Percentiles rank a stretch among this genome's conserved stretches.
Evolutionary conservation across 2,329 filamentous ascomycete genomes (phyloP).

Genomic region (Fusarium subtropicale): DNA sequence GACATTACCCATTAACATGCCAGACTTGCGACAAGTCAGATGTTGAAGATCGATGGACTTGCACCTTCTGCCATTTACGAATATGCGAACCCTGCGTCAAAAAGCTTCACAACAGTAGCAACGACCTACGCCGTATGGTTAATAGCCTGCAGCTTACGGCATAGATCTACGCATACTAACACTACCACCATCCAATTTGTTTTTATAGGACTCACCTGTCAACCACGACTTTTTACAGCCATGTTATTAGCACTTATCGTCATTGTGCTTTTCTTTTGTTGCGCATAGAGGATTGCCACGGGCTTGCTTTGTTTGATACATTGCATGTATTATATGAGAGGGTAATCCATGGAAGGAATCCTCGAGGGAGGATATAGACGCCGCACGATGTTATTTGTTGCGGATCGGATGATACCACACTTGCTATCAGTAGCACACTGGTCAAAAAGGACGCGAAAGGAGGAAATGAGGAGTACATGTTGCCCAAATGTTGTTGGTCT

Average conservation of each 20-base stretch:
- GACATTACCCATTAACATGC: constrained; percentile 63
- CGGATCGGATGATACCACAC: constrained; percentile 39
- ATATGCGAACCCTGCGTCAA: constrained; percentile 63
- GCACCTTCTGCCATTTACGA: constrained; percentile 63
- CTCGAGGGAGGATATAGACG: constrained; percentile 30
- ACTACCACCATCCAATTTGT: not conserved
- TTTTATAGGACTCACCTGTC: not conserved
- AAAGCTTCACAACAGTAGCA: constrained; percentile 55
- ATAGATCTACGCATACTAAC: constrained; percentile 1
- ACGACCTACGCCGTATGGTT: constrained; percentile 59
- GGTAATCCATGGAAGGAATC: constrained; percentile 1
- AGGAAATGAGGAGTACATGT: constrained; percentile 4
- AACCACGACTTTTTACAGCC: constrained; percentile 4
- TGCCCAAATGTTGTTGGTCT: constrained; percentile 14
- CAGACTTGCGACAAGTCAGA: constrained; percentile 64
- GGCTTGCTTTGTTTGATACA: constrained; percentile 23
- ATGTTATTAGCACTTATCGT: not conserved
- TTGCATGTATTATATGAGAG: constrained; percentile 42
- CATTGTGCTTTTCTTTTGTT: constrained; percentile 35
- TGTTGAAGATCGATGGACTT: constrained; percentile 59
- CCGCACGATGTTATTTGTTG: constrained; percentile 19
- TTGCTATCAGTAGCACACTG: constrained; percentile 22
- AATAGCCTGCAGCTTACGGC: constrained; percentile 40
- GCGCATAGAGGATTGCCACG: constrained; percentile 29
- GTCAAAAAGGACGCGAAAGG: constrained; percentile 5